Evolutionary conservation across 2,329 filamentous ascomycete species (phyloP).

Genomic region (Coniella vitis): DNA sequence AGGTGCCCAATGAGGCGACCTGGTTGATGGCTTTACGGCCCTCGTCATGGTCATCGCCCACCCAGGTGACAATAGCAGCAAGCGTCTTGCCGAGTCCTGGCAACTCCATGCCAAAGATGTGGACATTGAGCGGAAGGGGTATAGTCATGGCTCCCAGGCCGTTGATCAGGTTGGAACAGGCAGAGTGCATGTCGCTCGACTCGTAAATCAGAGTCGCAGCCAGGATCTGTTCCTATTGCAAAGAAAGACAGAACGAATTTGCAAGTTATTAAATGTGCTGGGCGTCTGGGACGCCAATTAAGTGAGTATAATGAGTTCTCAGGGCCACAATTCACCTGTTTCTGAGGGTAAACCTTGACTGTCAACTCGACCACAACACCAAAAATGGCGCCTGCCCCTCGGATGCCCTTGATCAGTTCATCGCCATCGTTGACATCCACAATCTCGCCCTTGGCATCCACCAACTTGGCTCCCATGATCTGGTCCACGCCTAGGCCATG

Average conservation of each 20-base stretch:
- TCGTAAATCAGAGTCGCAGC: conserved; percentile 1
- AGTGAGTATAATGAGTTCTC: too few species aligned
- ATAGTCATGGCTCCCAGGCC: neutral
- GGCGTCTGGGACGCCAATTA: too few species aligned
- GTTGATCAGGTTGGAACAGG: neutral
- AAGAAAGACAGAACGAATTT: too few species aligned
- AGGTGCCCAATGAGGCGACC: conserved; percentile 22
- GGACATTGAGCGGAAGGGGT: neutral
- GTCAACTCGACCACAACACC: conserved; percentile 23
- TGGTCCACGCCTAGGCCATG: conserved; percentile 32
- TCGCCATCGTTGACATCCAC: neutral
- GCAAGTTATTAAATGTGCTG: too few species aligned
- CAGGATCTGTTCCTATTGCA: neutral
- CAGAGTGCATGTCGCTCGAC: conserved; percentile 2
- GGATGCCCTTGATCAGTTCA: conserved; percentile 15
- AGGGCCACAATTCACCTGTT: conserved; percentile 2
- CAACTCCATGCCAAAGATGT: conserved; percentile 2
- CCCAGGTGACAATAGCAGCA: conserved; percentile 25
- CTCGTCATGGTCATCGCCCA: conserved; percentile 24
- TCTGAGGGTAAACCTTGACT: conserved; percentile 20
- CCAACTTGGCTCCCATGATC: conserved; percentile 30
- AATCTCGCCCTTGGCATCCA: conserved; percentile 27
- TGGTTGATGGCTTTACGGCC: conserved; percentile 24
- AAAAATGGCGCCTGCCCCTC: conserved; percentile 23
- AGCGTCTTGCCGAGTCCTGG: conserved; percentile 3